Evolutionary conservation across 805 yeast species (phyloP).

Genomic region (Candida broadrunensis): DNA sequence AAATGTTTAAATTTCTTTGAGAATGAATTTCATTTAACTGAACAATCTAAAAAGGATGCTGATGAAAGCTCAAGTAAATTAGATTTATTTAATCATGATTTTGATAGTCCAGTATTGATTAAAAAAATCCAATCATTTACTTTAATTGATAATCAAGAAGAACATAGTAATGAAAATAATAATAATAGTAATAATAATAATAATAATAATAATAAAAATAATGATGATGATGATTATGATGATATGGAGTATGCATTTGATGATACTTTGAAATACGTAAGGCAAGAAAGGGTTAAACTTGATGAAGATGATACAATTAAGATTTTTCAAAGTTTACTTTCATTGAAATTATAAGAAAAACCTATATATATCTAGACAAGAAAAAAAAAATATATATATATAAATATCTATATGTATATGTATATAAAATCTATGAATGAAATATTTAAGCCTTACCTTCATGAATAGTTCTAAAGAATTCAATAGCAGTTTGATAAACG

Average conservation of each 20-base stretch:
- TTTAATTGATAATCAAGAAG: not conserved
- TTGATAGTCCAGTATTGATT: slow-evolving; percentile 23
- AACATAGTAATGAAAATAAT: not conserved
- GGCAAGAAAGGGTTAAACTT: not conserved
- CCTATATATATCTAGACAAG: no score
- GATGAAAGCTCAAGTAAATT: slow-evolving; percentile 8
- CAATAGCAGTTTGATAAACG: slow-evolving; percentile 94
- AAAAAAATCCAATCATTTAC: slow-evolving; percentile 8
- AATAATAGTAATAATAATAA: no score
- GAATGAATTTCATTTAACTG: slow-evolving; percentile 14
- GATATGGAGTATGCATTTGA: not conserved
- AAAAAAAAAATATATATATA: no score
- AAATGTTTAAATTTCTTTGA: slow-evolving; percentile 15
- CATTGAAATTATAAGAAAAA: not conserved
- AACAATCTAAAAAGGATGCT: slow-evolving; percentile 8
- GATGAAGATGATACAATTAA: not conserved
- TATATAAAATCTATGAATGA: slow-evolving; percentile 1
- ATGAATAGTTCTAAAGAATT: slow-evolving; percentile 72
- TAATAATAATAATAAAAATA: not conserved
- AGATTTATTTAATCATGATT: slow-evolving; percentile 20
- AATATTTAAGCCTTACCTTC: slow-evolving; percentile 3
- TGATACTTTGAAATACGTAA: not conserved
- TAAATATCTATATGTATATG: no score
- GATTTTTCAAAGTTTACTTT: not conserved
- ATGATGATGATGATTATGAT: not conserved